Percentiles rank a stretch among this genome's conserved stretches.
These are phyloP conservation scores for Petrea volubilis DNA, from an alignment of 257 asterid genomes.

Conservation along the genomic window DNA sequence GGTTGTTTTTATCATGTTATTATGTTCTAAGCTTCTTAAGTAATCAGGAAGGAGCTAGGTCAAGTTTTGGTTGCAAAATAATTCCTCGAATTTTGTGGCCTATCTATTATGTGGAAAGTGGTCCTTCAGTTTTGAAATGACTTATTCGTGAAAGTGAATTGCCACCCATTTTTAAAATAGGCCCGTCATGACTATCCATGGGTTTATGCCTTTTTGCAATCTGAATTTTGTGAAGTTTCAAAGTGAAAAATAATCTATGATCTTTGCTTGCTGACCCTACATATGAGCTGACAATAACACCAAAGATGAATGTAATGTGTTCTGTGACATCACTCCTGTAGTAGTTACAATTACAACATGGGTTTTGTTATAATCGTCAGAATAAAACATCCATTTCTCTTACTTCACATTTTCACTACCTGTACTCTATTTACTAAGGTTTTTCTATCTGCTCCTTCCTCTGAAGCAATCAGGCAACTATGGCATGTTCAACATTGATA, in stretches of 20 bases:
- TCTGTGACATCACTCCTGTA: not conserved
- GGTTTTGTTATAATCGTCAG: not conserved
- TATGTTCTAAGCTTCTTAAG: constrained; percentile 2
- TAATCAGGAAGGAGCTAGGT: constrained; percentile 8
- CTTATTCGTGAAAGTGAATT: not conserved
- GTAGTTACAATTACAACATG: not conserved
- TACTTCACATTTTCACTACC: not conserved
- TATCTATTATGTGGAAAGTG: constrained; percentile 4
- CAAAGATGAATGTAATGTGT: not conserved
- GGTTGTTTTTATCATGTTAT: not conserved
- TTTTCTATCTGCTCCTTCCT: constrained; percentile 14
- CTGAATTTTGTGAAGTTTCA: not conserved
- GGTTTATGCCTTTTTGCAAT: not conserved
- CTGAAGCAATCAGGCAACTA: constrained; percentile 50
- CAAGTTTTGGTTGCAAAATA: not conserved
- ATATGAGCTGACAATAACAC: not conserved
- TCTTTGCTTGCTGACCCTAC: not conserved
- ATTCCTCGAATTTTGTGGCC: not conserved
- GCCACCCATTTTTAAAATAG: too few species aligned
- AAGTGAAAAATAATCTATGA: not conserved
- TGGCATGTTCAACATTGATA: constrained; percentile 58
- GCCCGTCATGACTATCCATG: too few species aligned
- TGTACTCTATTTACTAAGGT: constrained; percentile 13
- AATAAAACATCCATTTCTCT: not conserved
- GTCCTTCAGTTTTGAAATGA: not conserved